Base-by-base conservation (phyloP, 2,329 filamentous ascomycete species). In the Diaporthe vexans region DNA sequence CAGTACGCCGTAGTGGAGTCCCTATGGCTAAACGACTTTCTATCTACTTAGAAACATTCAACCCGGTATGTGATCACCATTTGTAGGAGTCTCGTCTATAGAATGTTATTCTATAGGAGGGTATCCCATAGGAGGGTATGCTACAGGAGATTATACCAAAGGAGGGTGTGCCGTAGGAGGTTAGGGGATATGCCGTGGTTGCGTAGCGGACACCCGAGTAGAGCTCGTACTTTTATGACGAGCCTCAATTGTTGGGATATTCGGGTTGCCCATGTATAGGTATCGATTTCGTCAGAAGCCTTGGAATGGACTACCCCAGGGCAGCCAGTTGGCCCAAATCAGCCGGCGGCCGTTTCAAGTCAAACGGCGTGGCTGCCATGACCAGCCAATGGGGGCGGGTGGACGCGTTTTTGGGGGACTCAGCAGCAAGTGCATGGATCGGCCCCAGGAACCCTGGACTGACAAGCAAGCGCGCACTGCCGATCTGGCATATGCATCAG, bases 261-360 rank as follows among this genome's bases (percentile, higher is more conserved):
- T 21, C 40, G 17, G 40, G 17, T 3, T 29, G 10, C 17, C 21
- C 61, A 19, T 33, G 40, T 35, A 9, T 21, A 6, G 7, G 19
- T 5, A 17, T 51, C n/a, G 3, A 52, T 24, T 24, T 24, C 37
- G 26, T n/a, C 48, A 33, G 48, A 54, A 57, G 63, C 19, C 33
- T 17, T 70, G 67, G 52, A 51, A 70, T 46, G 54, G 24, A 29
- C 29, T 33, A 33, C 5, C 29, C 29, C 3, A 33, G 29, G 37
- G 24, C 52, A 69, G 48, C 54, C 54, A 63, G 61, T 69, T 52
- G 43, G 71, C 63, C 73, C 40, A 58, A n/a, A 70, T 48, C 52
- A 54, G 57, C 40, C 37, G 63, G 35, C 43, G 63, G 63, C 29
- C 52, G 73, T 75, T 75, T 73, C 73, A 75, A 59, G 40, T 68